phyloP scores from a whole-genome alignment of 2,329 filamentous ascomycete species.

The Fusarium globosum region DNA sequence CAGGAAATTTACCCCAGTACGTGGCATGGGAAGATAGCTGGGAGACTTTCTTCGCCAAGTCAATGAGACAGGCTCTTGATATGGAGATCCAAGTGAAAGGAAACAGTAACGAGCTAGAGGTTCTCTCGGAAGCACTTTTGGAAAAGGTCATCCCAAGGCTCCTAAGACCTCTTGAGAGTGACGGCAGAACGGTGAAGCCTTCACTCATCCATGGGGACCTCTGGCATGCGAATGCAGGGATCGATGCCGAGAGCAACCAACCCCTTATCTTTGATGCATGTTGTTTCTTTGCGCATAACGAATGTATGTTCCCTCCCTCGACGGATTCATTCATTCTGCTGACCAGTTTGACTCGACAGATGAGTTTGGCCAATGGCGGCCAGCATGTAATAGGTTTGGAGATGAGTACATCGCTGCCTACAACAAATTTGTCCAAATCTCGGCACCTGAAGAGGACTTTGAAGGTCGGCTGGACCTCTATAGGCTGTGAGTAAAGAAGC shows the following conservation, averaged over 20 bases:
- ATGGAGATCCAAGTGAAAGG: background rate
- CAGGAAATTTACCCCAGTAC: background rate
- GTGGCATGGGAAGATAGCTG: background rate
- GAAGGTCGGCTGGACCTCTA: background rate
- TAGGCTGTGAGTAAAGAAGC: background rate
- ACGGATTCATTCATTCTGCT: too few relatives aligned
- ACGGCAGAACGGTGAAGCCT: rapidly evolving
- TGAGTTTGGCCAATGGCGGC: background rate
- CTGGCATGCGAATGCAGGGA: background rate
- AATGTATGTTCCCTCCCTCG: background rate
- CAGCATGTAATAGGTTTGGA: background rate
- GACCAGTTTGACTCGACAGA: background rate
- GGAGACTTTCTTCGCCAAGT: background rate
- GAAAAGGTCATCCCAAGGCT: background rate
- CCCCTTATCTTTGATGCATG: background rate
- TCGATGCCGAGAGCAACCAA: background rate
- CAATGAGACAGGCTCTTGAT: background rate
- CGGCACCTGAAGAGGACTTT: background rate
- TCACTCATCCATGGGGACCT: rapidly evolving
- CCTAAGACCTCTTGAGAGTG: background rate
- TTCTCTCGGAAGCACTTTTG: background rate
- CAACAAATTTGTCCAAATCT: rapidly evolving
- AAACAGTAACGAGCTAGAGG: rapidly evolving
- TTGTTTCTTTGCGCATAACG: background rate
- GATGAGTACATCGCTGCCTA: background rate